Evolutionary conservation across 2,329 filamentous ascomycete species (phyloP).

Genomic region (Epicoccum nigrum): DNA sequence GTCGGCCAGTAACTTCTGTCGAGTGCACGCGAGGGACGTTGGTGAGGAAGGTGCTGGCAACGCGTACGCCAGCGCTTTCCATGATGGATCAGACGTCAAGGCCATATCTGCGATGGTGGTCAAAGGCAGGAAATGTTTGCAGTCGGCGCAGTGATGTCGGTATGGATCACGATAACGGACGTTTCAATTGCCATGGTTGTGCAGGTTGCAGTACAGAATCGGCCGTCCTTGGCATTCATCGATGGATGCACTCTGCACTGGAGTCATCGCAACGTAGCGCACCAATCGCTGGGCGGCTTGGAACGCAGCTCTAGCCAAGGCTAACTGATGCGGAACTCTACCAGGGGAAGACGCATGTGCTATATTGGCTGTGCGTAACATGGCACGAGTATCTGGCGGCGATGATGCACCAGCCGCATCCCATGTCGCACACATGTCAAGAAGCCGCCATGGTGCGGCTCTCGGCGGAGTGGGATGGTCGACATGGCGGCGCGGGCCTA

Average conservation of each 20-base stretch:
- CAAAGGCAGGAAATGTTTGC: too few relatives aligned
- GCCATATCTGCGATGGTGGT: too few relatives aligned
- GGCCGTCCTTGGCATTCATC: not conserved
- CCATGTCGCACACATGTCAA: constrained; percentile 8
- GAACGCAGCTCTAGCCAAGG: not conserved
- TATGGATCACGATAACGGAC: not conserved
- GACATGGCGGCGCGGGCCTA: not conserved
- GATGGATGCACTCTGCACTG: not conserved
- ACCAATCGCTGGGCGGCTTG: not conserved
- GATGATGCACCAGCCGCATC: constrained; percentile 7
- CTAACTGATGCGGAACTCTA: constrained; percentile 1
- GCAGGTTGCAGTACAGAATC: not conserved
- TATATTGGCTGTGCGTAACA: constrained; percentile 34
- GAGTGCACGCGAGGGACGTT: not conserved
- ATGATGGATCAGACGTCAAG: too few relatives aligned
- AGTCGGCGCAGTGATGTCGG: too few relatives aligned
- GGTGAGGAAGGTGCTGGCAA: not conserved
- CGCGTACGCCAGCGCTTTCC: not conserved
- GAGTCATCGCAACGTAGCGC: not conserved
- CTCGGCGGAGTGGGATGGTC: constrained; percentile 3
- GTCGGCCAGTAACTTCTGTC: too few relatives aligned
- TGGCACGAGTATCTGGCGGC: constrained; percentile 19
- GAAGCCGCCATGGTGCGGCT: not conserved
- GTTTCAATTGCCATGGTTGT: not conserved
- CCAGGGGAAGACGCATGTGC: constrained; percentile 23